Evolutionary conservation across 345 rosid species (phyloP), one percentile per base, ranked within the genome.

Genomic region (Camelina neglecta): DNA sequence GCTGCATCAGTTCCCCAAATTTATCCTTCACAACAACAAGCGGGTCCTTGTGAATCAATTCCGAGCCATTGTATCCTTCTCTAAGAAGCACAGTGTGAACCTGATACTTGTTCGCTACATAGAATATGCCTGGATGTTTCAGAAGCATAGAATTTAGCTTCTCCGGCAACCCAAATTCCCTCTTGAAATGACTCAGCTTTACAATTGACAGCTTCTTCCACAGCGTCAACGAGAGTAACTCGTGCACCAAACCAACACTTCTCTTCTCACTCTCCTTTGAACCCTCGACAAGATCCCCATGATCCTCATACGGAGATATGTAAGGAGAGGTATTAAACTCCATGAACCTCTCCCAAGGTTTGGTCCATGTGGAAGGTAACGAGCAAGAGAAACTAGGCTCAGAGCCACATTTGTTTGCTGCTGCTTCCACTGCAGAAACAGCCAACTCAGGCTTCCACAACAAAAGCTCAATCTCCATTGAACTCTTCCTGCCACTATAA

Each of bases 391-490:
- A 94, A 47, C 86, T 71, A 24, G 98, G 92, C 73, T 86, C 79
- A 48, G 77, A 73, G 31, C 87, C 90, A 38, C 67, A 76, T 80
- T 75, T 69, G 56, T 5, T 68, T 10, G 97, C 88, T 31, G 83
- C 79, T 9, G 83, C 87, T 82, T 94, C 95, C 83, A 92, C 74
- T 0, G 90, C 82, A 13, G 97, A 92, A 70, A 89, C 85, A 58
- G 97, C 91, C 20, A 86, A 70, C 38, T 86, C 87, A 18, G 89
- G 85, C 21, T 85, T 79, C 97, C 96, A 92, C 1, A 86, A 84
- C 69, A 92, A 38, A 54, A 92, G 92, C 80, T 92, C 97, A 35
- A 94, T 90, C 83, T 92, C 96, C 98, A 89, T 86, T 9, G 98
- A 92, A 78, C 90, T 92, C 83, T 82, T 94, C 77, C 95, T 94